phyloP scores from a whole-genome alignment of 768 basidiomycete species.

The Russula vinacea region DNA sequence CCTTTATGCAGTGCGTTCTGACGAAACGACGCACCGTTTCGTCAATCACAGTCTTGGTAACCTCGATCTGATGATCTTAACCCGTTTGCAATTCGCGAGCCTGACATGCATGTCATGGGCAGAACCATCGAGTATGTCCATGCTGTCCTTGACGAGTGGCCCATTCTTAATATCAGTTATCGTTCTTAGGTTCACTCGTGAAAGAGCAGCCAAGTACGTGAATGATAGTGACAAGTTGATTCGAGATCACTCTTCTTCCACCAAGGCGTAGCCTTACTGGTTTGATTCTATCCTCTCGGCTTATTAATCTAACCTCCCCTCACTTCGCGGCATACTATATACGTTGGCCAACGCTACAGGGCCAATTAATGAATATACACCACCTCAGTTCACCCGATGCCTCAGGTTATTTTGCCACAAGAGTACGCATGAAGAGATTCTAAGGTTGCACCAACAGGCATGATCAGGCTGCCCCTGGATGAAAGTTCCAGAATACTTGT shows the following conservation, averaged over 20 bases:
- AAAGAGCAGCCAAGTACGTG: conserved; percentile 25
- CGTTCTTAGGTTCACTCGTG: conserved; percentile 20
- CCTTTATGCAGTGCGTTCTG: conserved; percentile 87
- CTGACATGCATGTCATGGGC: conserved; percentile 83
- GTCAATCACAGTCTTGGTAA: conserved; percentile 96
- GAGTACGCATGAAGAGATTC: background rate
- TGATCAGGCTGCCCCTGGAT: background rate
- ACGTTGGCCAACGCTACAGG: background rate
- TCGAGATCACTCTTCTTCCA: conserved; percentile 5
- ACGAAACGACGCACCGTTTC: conserved; percentile 91
- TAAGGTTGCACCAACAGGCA: background rate
- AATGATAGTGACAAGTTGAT: conserved; percentile 19
- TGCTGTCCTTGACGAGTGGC: background rate
- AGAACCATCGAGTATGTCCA: conserved; percentile 55
- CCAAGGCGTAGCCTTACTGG: conserved; percentile 2
- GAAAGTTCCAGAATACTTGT: too few species aligned
- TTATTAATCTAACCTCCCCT: background rate
- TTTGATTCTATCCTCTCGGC: background rate
- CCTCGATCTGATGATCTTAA: conserved; percentile 79
- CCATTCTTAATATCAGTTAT: conserved; percentile 18
- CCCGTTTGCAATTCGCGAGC: conserved; percentile 85
- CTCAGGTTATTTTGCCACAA: background rate
- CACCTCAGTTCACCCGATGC: conserved; percentile 9
- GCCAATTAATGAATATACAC: conserved; percentile 3
- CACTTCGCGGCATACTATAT: background rate